Conservation (phyloP, 2,329 filamentous ascomycete genomes). For the Ascochyta viciae-villosae region DNA sequence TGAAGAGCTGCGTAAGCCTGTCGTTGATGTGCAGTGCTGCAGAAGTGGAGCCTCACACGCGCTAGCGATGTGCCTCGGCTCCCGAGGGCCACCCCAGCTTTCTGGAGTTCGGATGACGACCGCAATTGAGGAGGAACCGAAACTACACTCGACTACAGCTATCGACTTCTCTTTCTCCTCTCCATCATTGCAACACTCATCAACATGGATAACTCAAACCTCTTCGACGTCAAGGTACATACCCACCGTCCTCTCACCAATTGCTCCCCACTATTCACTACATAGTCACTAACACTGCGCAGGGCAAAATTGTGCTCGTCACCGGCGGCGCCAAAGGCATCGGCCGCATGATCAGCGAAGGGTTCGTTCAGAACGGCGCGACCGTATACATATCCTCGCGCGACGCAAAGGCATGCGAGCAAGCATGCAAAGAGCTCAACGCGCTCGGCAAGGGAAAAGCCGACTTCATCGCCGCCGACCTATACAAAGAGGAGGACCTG, state of each 20-base stretch:
- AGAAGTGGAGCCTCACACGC: neutral
- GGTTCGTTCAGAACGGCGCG: constrained; percentile 68
- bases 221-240: constrained; percentile 48
- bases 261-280: neutral
- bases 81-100: constrained; percentile 25
- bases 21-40: no score
- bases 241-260: neutral
- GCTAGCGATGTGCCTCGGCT: constrained; percentile 30
- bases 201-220: constrained; percentile 45
- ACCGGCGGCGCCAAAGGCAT: constrained; percentile 64
- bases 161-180: neutral
- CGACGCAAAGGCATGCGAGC: constrained; percentile 66
- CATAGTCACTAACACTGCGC: neutral
- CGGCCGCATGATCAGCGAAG: constrained; percentile 71
- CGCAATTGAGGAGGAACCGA: constrained; percentile 16
- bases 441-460: constrained; percentile 64
- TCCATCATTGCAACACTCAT: neutral
- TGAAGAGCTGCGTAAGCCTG: no score
- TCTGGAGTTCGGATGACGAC: constrained; percentile 11
- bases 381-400: constrained; percentile 75
- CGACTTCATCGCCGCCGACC: constrained; percentile 66
- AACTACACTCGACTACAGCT: constrained; percentile 5
- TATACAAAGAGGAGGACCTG: constrained; percentile 68
- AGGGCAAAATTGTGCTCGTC: constrained; percentile 56
- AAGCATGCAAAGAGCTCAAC: constrained; percentile 66